Evolutionary conservation across 768 basidiomycete genomes (phyloP), one percentile per base, ranked within the genome.

Genomic region (Suillus paluster): DNA sequence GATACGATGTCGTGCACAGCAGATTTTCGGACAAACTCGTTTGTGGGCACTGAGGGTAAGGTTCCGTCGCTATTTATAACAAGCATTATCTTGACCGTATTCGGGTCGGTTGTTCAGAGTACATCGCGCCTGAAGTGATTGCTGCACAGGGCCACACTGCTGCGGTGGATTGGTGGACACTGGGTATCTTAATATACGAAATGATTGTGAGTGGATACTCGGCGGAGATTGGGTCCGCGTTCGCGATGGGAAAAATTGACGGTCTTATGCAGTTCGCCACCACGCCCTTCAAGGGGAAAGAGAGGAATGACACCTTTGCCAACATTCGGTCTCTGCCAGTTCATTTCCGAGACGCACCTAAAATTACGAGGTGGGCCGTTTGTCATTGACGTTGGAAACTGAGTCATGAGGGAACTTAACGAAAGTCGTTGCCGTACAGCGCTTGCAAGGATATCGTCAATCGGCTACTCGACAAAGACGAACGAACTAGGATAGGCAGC

Each of bases 121-220:
- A 99, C 83, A 99, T 99, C 73, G 95, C 97, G 45, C 97, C 97
- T 64, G 97, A 99, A 81, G 97, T 99, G 62, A 97, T 99, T 73
- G 92, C 92, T 68, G 94, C 94, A 52, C 86, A 92, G 74, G 97
- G 97, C 19, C 97, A 99, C 77, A 97, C 96, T 41, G 95, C 95
- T 64, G 96, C 97, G 15, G 97, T 99, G 57, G 97, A 99, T 79
- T 99, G 97, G 97, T 96, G 94, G 97, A 99, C 97, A 36, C 81
- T 98, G 55, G 97, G 97, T 42, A 98, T 99, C 71, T 86, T 99
- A 71, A 94, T 99, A 70, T 97, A 95, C 81, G 97, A 99, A 80
- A 97, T 97, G 94, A 95, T 96, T 77, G 93, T 95, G 83, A 84
- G 93, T 77, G 71, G 72, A 73, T 73, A 68, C 65, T 64, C 38